phyloP scores from a whole-genome alignment of 2,329 filamentous ascomycete genomes.

The Sclerotinia subarctica region DNA sequence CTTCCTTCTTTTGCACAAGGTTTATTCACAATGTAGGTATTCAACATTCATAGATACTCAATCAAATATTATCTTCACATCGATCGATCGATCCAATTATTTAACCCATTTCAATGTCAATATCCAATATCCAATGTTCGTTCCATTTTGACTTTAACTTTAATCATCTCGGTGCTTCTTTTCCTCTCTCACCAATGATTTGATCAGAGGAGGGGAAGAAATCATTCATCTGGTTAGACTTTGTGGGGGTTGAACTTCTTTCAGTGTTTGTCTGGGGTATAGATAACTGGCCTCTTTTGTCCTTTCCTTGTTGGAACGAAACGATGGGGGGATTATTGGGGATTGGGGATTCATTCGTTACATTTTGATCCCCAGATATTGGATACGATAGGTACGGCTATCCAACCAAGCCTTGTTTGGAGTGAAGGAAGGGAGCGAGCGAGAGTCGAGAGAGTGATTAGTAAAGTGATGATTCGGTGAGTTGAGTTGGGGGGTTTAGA shows the following conservation, averaged over 20 bases:
- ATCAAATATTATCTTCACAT: too few species aligned
- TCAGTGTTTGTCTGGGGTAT: slow-evolving; percentile 6
- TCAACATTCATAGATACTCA: too few species aligned
- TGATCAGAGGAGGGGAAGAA: not conserved
- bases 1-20: not conserved
- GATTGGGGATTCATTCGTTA: not conserved
- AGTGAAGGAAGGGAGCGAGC: not conserved
- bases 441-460: not conserved
- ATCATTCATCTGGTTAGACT: not conserved
- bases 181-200: not conserved
- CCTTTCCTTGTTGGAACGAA: not conserved
- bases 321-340: not conserved
- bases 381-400: slow-evolving; percentile 1
- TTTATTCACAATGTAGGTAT: not conserved
- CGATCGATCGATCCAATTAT: too few species aligned
- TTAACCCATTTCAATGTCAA: too few species aligned
- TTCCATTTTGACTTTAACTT: not conserved
- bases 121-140: too few species aligned
- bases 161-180: not conserved
- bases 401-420: not conserved
- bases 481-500: too few species aligned
- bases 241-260: slow-evolving; percentile 7
- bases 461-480: not conserved
- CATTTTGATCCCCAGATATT: not conserved
- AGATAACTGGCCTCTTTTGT: not conserved